Evolutionary conservation across 2,329 filamentous ascomycete genomes (phyloP).

Genomic region (Zymoseptoria crescenta): DNA sequence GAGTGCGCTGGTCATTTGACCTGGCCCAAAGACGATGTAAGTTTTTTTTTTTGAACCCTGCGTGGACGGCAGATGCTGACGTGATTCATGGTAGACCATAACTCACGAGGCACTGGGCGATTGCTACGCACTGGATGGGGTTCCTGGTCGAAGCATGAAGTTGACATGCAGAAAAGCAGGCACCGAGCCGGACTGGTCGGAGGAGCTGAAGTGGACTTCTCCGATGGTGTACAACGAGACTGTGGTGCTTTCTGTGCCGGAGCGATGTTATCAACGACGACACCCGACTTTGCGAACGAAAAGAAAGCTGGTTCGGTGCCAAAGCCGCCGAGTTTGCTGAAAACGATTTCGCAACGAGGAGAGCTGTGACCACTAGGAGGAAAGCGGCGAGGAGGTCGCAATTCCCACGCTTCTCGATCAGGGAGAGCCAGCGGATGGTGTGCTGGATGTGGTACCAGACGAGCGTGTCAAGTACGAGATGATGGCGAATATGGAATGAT

Average conservation of each 20-base stretch:
- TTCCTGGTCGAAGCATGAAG: not conserved
- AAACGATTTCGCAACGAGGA: no score
- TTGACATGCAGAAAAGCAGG: not conserved
- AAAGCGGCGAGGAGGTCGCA: no score
- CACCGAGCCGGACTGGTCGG: not conserved
- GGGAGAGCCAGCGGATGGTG: no score
- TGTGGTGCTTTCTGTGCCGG: not conserved
- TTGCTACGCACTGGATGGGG: not conserved
- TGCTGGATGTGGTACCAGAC: no score
- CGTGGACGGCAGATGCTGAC: no score
- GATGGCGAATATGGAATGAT: no score
- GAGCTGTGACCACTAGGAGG: no score
- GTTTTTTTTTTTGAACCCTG: no score
- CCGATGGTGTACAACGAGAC: not conserved
- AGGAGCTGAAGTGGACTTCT: not conserved
- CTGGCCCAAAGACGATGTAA: no score
- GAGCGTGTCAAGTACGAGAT: no score
- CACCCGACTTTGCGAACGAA: not conserved
- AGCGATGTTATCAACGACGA: not conserved
- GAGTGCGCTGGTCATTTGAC: not conserved
- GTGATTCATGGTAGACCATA: not conserved
- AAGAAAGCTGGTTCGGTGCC: not conserved
- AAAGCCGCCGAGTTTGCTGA: no score
- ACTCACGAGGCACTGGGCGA: not conserved
- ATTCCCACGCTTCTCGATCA: no score